These are phyloP conservation scores for Candida freyschussii DNA, from an alignment of 1,139 yeast genomes.

Conservation along the genomic window DNA sequence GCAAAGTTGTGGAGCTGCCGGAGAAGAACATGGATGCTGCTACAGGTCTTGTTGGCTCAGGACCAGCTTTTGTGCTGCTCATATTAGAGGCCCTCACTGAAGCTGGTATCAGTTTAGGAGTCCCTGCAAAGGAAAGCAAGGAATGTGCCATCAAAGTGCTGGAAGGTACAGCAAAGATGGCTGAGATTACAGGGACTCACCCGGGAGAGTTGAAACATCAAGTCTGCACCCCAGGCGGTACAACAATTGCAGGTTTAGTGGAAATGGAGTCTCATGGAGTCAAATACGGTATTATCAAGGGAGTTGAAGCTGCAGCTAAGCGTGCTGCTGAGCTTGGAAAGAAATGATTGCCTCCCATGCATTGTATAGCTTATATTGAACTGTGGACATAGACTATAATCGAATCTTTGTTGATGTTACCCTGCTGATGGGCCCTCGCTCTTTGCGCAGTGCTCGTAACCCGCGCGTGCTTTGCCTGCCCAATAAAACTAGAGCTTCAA, in stretches of 20 bases:
- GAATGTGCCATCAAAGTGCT: constrained; percentile 93
- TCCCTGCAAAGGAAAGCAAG: constrained; percentile 78
- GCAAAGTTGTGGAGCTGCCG: constrained; percentile 68
- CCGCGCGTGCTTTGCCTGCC: too few species aligned
- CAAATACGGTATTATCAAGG: constrained; percentile 81
- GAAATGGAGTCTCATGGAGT: constrained; percentile 91
- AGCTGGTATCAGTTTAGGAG: constrained; percentile 93
- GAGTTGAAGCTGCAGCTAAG: constrained; percentile 84
- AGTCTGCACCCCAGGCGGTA: constrained; percentile 97
- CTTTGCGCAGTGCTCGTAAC: not conserved
- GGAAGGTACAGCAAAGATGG: constrained; percentile 97
- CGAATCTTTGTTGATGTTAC: too few species aligned
- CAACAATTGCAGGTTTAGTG: constrained; percentile 92
- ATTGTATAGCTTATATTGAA: too few species aligned
- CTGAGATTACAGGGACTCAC: constrained; percentile 69
- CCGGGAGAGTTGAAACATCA: constrained; percentile 89
- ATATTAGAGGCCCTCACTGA: constrained; percentile 91
- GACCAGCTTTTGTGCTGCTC: constrained; percentile 89
- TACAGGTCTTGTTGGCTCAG: constrained; percentile 92
- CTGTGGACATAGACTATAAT: too few species aligned
- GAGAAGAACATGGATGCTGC: constrained; percentile 96
- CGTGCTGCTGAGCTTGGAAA: constrained; percentile 79
- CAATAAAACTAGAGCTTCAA: constrained; percentile 4
- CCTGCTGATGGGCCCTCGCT: too few species aligned
- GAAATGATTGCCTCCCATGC: constrained; percentile 33